These are phyloP conservation scores for Aspergillus pseudoterreus DNA, from an alignment of 2,329 filamentous ascomycete genomes.

Conservation along the genomic window DNA sequence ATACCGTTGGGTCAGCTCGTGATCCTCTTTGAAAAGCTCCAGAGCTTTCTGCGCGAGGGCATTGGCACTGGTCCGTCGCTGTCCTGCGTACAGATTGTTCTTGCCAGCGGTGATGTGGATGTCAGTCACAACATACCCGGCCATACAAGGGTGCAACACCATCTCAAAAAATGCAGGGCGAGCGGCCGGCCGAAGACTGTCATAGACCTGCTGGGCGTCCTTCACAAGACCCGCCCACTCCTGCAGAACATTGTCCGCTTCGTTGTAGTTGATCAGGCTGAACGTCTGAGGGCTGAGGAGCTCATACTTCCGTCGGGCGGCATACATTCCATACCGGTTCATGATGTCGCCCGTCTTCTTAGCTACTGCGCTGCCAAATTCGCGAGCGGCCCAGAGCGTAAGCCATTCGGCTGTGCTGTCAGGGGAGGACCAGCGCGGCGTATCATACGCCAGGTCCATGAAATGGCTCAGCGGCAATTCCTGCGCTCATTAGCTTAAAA, in stretches of 20 bases:
- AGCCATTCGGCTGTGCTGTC: slow-evolving; percentile 57
- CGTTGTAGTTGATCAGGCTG: slow-evolving; percentile 61
- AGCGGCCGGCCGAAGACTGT: slow-evolving; percentile 47
- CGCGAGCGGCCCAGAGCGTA: slow-evolving; percentile 53
- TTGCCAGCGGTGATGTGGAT: slow-evolving; percentile 50
- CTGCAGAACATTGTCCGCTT: slow-evolving; percentile 56
- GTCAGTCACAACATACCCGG: slow-evolving; percentile 55
- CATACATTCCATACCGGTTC: slow-evolving; percentile 55
- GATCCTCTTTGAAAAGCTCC: slow-evolving; percentile 55
- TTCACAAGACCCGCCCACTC: slow-evolving; percentile 54
- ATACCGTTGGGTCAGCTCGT: slow-evolving; percentile 54
- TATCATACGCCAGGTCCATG: slow-evolving; percentile 65
- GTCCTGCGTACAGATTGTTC: slow-evolving; percentile 54
- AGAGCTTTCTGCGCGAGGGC: slow-evolving; percentile 51
- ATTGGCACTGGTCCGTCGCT: slow-evolving; percentile 58
- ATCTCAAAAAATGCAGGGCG: slow-evolving; percentile 62
- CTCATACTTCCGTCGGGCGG: slow-evolving; percentile 60
- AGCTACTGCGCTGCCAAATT: slow-evolving; percentile 52
- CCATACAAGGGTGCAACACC: slow-evolving; percentile 58
- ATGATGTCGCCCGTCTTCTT: slow-evolving; percentile 51
- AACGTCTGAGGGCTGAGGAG: slow-evolving; percentile 57
- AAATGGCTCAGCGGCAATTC: slow-evolving; percentile 66
- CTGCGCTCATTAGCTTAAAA: slow-evolving; percentile 12
- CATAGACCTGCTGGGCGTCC: slow-evolving; percentile 55
- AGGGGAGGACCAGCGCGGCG: slow-evolving; percentile 50